Evolutionary conservation across 768 basidiomycete genomes (phyloP), one percentile per base, ranked within the genome.

Genomic region (Mycena chlorophos): DNA sequence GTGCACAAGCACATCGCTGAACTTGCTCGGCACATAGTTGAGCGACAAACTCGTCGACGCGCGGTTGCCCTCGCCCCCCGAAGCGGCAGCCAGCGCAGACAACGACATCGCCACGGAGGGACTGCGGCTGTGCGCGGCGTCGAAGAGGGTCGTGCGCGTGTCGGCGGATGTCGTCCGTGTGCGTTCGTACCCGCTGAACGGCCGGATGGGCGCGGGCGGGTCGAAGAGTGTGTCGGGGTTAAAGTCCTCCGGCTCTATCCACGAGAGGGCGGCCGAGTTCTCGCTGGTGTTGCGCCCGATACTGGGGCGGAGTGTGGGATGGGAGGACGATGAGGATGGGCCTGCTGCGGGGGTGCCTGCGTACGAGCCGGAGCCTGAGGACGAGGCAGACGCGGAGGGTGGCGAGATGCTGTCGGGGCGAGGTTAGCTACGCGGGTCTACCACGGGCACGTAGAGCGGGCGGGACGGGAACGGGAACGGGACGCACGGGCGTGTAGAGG

Each of bases 221-320:
- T 52, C 51, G 30, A 49, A 45, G 27, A 49, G 6, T 19, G 49
- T 17, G 19, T 5, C 25, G 17, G 53, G 29, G 48, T 60, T 55
- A 13, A 42, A 55, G 30, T 60, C 59, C 42, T 60, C 55, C 2
- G 60, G 60, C 13, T 37, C 42, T 13, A 61, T 47, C 60, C 60
- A 61, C 45, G 49, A 51, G 28, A 61, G 13, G 1, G 42, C 38
- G 31, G 46, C 30, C 3, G 52, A 51, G 31, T 13, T 27, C 45
- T 27, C 17, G 52, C 4, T 2, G 19, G 51, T 48, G 17, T 45
- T 12, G 51, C 54, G 58, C 19, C 5, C 23, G 25, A 5, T 5
- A 25, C 6, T 23, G 1, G 51, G 51, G 26, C 48, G 54, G 10
- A 39, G 17, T 16, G 27, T 8, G 2, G 40, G 6, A 6, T 14